Evolutionary conservation across 2,329 filamentous ascomycete species (phyloP), one percentile per base, ranked within the genome.

Genomic region (Colletotrichum orbiculare): DNA sequence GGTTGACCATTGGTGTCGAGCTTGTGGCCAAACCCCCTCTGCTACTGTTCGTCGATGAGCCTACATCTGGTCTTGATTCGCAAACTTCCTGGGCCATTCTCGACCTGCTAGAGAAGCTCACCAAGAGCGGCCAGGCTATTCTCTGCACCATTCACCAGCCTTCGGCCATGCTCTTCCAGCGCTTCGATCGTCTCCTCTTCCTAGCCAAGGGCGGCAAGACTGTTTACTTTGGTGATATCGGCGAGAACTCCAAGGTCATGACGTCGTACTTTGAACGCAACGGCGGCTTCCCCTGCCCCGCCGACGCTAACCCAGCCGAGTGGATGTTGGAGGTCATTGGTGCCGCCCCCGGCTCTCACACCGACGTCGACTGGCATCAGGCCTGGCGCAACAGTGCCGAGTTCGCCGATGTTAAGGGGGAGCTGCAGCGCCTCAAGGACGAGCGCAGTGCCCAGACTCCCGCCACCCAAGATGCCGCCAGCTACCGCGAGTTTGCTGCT

Each of bases 111-210:
- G 91, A 96, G 78, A 97, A 96, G 78, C 84, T 97, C 39, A 93
- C 93, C 71, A 91, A 95, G 76, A 91, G 89, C 68, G 94, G 95
- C 13, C 93, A 96, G 75, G 94, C 95, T 55, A 93, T 97, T 77
- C 88, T 97, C n/a, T 97, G 94, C 81, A 97, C 95, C 0, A 97
- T 97, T 67, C 95, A 98, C 76, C 95, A 98, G 77, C 95, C 95
- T n/a, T 96, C 93, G 12, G 94, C 94, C 39, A 94, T 97, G 85
- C 85, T 97, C 57, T 97, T 97, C 82, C 92, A 97, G 76, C 91
- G 93, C 64, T 97, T 96, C 74, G 92, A 96, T 73, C 87, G 91
- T 64, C 85, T 96, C 8, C 83, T 95, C 38, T 93, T 96, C 81
- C 81, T 96, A 13, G 89, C 89, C 39, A 89, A 87, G 73, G 92